Evolutionary conservation across 2,329 filamentous ascomycete species (phyloP), one percentile per base, ranked within the genome.

Genomic region (Colletotrichum filicis): DNA sequence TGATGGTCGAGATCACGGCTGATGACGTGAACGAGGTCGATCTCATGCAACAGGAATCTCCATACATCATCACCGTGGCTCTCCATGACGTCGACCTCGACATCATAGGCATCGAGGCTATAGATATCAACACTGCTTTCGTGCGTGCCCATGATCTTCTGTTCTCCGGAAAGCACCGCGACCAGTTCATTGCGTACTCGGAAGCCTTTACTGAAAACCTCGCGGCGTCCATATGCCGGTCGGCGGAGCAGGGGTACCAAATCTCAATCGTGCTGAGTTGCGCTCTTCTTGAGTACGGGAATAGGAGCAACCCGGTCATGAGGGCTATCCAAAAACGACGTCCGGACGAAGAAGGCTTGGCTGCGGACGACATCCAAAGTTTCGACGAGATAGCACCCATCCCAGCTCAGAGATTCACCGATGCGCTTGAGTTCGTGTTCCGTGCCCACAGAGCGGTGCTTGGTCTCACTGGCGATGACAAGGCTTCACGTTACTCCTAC

Each of bases 241-340:
- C 24, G 90, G 78, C 87, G 26, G 85, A 88, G 60, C 76, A 82
- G 16, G 88, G 88, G 32, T 88, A 90, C n/a, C 86, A 89, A 56
- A 87, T 92, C 32, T 89, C 86, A 0, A 86, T 93, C 2, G 83
- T 88, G 0, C 90, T 89, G 55, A 85, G 87, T 30, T 87, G 88
- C 26, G 83, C 84, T 0, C 78, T 91, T 3, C 82, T 90, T 5
- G 85, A 86, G 2, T 91, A 90, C 53, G 90, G 90, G 1, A 64
- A 62, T 26, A 61, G 64, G 2, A 35, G 55, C 0, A 74, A 73
- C 14, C n/a, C 56, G 0, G 30, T 74, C 0, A 68, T 73, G 65
- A 56, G 28, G 0, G 1, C 9, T 24, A 1, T 68, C 73, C 26
- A 68, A 69, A 11, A 32, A 1, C 14, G 49, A 1, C 19, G 53